These are phyloP conservation scores for Acer yangbiense DNA, from an alignment of 345 rosid species.

Conservation along the genomic window DNA sequence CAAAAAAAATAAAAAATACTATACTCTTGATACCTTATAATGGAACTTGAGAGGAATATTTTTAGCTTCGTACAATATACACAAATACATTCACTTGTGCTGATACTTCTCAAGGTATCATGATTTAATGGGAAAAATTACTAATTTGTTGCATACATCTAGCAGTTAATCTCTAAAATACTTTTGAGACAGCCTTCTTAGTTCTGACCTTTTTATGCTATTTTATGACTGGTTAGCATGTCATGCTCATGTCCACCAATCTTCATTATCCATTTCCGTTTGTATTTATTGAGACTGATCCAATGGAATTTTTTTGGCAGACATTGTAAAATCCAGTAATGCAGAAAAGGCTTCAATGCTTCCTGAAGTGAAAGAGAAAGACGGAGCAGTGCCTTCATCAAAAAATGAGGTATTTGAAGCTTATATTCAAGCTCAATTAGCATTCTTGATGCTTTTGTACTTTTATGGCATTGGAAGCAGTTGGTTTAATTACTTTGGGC, in stretches of 20 bases:
- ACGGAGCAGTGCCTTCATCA: constrained; percentile 25
- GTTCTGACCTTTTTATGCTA: neutral
- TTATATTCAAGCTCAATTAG: neutral
- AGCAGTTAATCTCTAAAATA: neutral
- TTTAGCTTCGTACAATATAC: neutral
- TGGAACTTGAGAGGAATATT: neutral
- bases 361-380: constrained; percentile 28
- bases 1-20: too few species aligned
- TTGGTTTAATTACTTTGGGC: neutral
- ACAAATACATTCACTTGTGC: neutral
- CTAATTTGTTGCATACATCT: neutral
- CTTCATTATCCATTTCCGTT: neutral
- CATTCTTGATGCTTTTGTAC: neutral
- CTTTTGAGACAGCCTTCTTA: too few species aligned
- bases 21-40: neutral
- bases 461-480: neutral
- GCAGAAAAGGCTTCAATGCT: constrained; percentile 19
- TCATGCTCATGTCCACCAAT: neutral
- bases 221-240: neutral
- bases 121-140: constrained; percentile 2
- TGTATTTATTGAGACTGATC: neutral
- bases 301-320: constrained; percentile 10
- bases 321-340: constrained; percentile 11
- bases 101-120: neutral
- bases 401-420: constrained; percentile 34